Evolutionary conservation across 2,329 filamentous ascomycete species (phyloP).

Genomic region (Didymella segeticola): DNA sequence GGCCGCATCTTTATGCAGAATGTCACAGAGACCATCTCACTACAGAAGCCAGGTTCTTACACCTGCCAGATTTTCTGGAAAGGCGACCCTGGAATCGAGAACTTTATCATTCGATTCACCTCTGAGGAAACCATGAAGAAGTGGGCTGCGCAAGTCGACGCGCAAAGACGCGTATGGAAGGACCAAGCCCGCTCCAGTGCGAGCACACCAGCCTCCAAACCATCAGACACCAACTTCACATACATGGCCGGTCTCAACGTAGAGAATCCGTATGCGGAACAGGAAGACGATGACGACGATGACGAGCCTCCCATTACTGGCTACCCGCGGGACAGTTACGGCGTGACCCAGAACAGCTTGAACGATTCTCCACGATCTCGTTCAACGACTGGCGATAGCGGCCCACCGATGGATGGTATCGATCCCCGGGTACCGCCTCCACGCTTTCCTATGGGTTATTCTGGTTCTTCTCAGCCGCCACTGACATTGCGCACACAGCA

Average conservation of each 20-base stretch:
- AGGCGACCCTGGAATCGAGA: constrained; percentile 92
- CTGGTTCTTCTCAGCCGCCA: constrained; percentile 50
- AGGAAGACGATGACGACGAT: constrained; percentile 64
- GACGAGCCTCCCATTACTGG: constrained; percentile 52
- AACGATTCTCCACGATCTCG: constrained; percentile 77
- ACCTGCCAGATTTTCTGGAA: constrained; percentile 99
- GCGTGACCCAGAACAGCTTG: constrained; percentile 71
- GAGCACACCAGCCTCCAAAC: constrained; percentile 57
- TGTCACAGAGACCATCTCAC: constrained; percentile 89
- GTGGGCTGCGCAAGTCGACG: constrained; percentile 82
- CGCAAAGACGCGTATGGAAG: constrained; percentile 66
- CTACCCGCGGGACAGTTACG: constrained; percentile 56
- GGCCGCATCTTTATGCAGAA: constrained; percentile 99
- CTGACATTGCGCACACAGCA: constrained; percentile 75
- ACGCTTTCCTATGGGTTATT: constrained; percentile 71
- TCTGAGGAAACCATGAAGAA: constrained; percentile 94
- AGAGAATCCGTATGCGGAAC: constrained; percentile 80
- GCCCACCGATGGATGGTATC: constrained; percentile 56
- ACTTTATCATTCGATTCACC: constrained; percentile 91
- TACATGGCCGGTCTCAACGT: constrained; percentile 77
- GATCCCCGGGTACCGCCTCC: constrained; percentile 67
- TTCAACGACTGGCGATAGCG: constrained; percentile 76
- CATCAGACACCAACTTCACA: constrained; percentile 75
- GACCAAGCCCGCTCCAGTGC: constrained; percentile 59
- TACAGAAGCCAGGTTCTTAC: constrained; percentile 88